These are phyloP conservation scores for Biancaea sappan DNA, from an alignment of 306 rosid species.

Conservation along the genomic window DNA sequence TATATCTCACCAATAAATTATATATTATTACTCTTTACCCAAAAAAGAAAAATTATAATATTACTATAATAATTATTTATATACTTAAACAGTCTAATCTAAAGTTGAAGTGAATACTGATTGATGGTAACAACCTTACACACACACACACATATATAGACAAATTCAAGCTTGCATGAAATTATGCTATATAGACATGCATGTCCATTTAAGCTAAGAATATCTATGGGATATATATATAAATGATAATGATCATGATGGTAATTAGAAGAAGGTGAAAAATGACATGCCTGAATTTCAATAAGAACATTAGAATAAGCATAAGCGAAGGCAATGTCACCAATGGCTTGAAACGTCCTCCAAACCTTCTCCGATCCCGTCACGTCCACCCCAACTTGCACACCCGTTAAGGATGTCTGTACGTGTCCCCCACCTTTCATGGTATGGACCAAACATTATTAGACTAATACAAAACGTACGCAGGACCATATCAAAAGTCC, in stretches of 20 bases:
- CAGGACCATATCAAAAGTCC: conserved; percentile 3
- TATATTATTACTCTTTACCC: background rate
- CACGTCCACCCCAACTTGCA: conserved; percentile 66
- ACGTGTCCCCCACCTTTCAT: conserved; percentile 45
- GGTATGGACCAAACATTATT: background rate
- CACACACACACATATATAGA: no score
- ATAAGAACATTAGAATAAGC: conserved; percentile 79
- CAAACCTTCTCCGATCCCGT: conserved; percentile 63
- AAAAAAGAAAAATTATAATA: no score
- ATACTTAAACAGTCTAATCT: no score
- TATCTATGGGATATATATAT: background rate
- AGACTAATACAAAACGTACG: background rate
- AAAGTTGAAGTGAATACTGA: no score
- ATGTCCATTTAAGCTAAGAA: background rate
- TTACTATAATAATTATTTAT: no score
- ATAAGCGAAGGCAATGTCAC: conserved; percentile 89
- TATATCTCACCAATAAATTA: background rate
- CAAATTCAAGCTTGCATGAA: no score
- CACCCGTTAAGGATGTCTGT: conserved; percentile 64
- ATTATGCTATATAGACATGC: background rate
- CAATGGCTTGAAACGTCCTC: conserved; percentile 69
- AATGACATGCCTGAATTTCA: conserved; percentile 69
- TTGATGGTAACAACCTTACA: no score
- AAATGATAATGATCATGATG: background rate
- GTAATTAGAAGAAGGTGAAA: background rate